phyloP scores from a whole-genome alignment of 768 basidiomycete genomes.

The Tricholoma terreum region DNA sequence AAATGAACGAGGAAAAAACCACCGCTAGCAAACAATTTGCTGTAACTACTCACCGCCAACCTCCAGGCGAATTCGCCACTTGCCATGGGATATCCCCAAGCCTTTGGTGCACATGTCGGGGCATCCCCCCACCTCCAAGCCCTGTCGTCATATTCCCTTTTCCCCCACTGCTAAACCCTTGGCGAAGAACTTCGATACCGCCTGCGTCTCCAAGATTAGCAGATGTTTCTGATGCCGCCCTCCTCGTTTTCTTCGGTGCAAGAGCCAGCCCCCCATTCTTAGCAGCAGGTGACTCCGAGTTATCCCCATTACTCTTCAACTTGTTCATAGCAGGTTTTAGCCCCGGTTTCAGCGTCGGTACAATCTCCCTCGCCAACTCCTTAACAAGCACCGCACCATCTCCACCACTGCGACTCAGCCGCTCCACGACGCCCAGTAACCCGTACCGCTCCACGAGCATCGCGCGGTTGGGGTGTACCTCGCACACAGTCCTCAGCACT shows the following conservation, averaged over 20 bases:
- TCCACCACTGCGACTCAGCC: constrained; percentile 64
- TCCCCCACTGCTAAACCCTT: constrained; percentile 16
- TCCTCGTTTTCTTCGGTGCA: constrained; percentile 62
- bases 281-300: constrained; percentile 18
- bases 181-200: constrained; percentile 5
- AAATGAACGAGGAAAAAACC: background rate
- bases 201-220: constrained; percentile 19
- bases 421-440: constrained; percentile 74
- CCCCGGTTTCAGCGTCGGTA: constrained; percentile 72
- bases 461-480: constrained; percentile 83
- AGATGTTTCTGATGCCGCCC: constrained; percentile 69
- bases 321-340: constrained; percentile 49
- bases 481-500: constrained; percentile 81
- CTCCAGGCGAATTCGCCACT: constrained; percentile 8
- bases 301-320: constrained; percentile 16
- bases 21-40: background rate
- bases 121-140: constrained; percentile 31
- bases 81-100: constrained; percentile 68
- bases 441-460: constrained; percentile 82
- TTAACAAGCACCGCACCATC: constrained; percentile 91
- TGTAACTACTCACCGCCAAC: constrained; percentile 5
- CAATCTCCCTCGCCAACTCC: constrained; percentile 83
- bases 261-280: constrained; percentile 30
- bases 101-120: constrained; percentile 45
- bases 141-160: constrained; percentile 23